Conservation (phyloP, 371 early-diverging fungal genomes). For the Syncephalis fuscata region DNA sequence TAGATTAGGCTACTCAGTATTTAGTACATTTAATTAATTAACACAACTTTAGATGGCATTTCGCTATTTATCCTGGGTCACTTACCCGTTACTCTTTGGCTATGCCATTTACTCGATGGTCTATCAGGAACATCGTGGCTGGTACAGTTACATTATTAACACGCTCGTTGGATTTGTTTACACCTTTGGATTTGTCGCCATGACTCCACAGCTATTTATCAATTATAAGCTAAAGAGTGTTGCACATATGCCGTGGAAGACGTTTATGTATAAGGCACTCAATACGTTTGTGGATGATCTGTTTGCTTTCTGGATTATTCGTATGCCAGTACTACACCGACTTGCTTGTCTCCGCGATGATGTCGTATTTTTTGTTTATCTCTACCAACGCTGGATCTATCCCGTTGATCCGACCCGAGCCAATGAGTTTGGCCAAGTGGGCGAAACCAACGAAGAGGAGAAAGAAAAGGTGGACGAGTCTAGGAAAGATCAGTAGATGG, state of each 20-base stretch:
- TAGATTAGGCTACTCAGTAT: neutral
- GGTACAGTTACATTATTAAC: slow-evolving; percentile 80
- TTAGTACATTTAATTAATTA: neutral
- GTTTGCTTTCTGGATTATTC: slow-evolving; percentile 80
- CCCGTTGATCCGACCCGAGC: slow-evolving; percentile 69
- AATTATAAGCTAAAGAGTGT: slow-evolving; percentile 85
- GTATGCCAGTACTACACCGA: slow-evolving; percentile 89
- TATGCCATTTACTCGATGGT: slow-evolving; percentile 74
- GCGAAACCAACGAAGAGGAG: slow-evolving; percentile 17
- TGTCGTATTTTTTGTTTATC: slow-evolving; percentile 69
- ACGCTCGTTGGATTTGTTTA: slow-evolving; percentile 78
- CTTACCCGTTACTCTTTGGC: slow-evolving; percentile 61
- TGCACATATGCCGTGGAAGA: slow-evolving; percentile 88
- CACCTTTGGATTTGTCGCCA: slow-evolving; percentile 78
- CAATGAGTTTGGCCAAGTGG: slow-evolving; percentile 89
- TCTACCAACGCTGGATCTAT: slow-evolving; percentile 80
- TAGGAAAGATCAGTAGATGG: slow-evolving; percentile 24
- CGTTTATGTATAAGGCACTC: slow-evolving; percentile 86
- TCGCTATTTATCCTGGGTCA: slow-evolving; percentile 58
- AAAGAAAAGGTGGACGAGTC: slow-evolving; percentile 12
- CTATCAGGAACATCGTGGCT: slow-evolving; percentile 77
- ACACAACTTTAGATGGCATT: slow-evolving; percentile 47
- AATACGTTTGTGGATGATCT: slow-evolving; percentile 91
- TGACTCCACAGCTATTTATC: slow-evolving; percentile 89
- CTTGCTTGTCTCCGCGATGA: slow-evolving; percentile 85